Base-by-base conservation (phyloP, 192 early-diverging fungal species). In the Funneliformis geosporum region DNA sequence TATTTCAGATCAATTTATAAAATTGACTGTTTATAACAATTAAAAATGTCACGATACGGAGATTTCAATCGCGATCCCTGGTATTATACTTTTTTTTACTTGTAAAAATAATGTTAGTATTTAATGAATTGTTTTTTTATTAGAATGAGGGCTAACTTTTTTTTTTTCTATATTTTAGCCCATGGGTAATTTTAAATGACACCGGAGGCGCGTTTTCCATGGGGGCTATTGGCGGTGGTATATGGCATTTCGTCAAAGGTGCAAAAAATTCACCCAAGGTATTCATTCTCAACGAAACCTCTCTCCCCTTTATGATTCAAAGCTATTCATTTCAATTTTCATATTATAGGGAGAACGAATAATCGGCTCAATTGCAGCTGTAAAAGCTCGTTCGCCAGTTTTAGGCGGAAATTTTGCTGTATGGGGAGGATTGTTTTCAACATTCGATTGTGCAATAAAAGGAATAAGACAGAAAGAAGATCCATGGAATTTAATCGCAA, bases 401-500 rank as follows among this genome's bases (percentile, higher is more conserved):
- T 84, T 96, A 60, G 98, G 96, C 66, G 98, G 98, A 50, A 98
- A 98, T 89, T 99, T 99, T 90, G 98, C 97, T 8, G 97, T 98
- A 8, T 99, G 98, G 98, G 96, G 97, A 81, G 96, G 96, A 64
- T 90, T 99, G 80, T 99, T 99, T 84, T 96, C 96, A 66, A 94
- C 97, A 5, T 96, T 96, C 80, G 98, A 99, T 84, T 99, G 98
- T 84, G 93, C 91, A 60, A 86, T 99, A 72, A 96, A 95, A 80
- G 91, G 93, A 71, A 85, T 98, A 44, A 91, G 98, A 85, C 95
- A 96, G 83, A 99, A 98, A 92, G 98, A 99, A 82, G 98, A 99
- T 87, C 93, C 96, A 23, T 99, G 98, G 98, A 99, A 99, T 86
- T 89, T 97, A 12, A 99, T 99, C 76, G 86, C 92, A 65, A 93